Conservation (phyloP, 2,329 filamentous ascomycete genomes). For the Colletotrichum acutatum region DNA sequence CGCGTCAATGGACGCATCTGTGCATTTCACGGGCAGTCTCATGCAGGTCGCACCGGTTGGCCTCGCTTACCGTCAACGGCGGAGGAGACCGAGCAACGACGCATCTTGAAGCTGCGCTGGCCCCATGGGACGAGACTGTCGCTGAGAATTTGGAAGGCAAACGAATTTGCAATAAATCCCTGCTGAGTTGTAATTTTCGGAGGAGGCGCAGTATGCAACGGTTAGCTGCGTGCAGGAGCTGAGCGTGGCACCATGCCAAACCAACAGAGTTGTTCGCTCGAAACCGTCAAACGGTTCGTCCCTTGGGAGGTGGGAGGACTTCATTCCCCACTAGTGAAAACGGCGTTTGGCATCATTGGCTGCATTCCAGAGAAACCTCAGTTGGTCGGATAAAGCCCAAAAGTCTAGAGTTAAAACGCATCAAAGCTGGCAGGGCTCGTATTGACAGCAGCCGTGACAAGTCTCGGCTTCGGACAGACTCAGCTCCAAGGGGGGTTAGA, state of each 20-base stretch:
- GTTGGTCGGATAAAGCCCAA: not conserved
- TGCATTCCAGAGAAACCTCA: not conserved
- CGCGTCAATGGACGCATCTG: not conserved
- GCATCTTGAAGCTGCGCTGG: not conserved
- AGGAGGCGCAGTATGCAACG: not conserved
- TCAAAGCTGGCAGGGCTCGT: not conserved
- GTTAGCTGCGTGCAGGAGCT: not conserved
- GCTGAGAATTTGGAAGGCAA: not conserved
- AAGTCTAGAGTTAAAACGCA: not conserved
- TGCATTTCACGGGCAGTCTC: not conserved
- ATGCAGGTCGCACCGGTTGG: not conserved
- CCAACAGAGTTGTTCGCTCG: not conserved
- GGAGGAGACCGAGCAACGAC: not conserved
- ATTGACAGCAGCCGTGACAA: not conserved
- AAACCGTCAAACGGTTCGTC: not conserved
- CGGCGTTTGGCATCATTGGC: conserved; percentile 6
- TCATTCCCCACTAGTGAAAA: not conserved
- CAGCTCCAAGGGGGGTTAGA: not conserved
- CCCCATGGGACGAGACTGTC: not conserved
- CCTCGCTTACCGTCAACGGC: not conserved
- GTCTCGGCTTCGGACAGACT: conserved; percentile 1
- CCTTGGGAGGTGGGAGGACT: no score
- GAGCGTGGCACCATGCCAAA: no score
- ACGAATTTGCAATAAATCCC: not conserved
- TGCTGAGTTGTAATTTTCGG: not conserved